Evolutionary conservation across 352 stramenopile species (phyloP), one percentile per base, ranked within the genome.

Genomic region (Phytophthora uliginosa): DNA sequence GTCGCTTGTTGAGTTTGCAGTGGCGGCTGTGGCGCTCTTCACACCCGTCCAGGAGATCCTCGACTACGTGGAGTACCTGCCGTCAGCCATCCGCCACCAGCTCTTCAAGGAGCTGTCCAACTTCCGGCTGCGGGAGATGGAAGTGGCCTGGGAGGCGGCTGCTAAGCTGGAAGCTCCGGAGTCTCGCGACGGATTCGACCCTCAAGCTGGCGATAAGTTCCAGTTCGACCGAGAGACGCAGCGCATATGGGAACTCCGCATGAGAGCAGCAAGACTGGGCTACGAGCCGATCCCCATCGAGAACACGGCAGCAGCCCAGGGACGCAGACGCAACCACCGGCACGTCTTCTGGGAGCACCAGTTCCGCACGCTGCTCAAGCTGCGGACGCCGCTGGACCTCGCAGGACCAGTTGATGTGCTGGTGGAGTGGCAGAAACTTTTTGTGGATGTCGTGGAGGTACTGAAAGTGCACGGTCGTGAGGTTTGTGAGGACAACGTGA

Each of bases 381-480:
- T 75, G 12, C 76, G 74, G 10, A 75, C 75, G 2, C 59, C 81
- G 2, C 18, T 63, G 26, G 13, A 62, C 4, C 56, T 45, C 31
- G 34, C 67, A 15, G 63, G 40, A 0, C 5, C 33, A 12, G 56
- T 59, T 8, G 68, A 75, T 24, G 40, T 71, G 3, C 15, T 76
- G 2, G 5, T n/a, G 7, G 22, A 72, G 20, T 48, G 8, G 4
- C 40, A 64, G 12, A 63, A 72, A 2, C 73, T 94, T 8, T 95
- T 91, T 62, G 69, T 74, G 7, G 79, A 92, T 36, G 81, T 93
- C 3, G 83, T 94, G 45, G 63, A 71, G 10, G 66, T 79, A 33
- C 74, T 95, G 8, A 88, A 90, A 56, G 64, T 92, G 31, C 87
- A 93, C 38, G 85, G 84, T 0, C 82, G 85, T 1, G 88, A 94